A percentile compares a stretch with the other conserved stretches of the same genome.
phyloP scores from a whole-genome alignment of 23 red algal genomes.

The Cyanidiococcus yangmingshanensis region DNA sequence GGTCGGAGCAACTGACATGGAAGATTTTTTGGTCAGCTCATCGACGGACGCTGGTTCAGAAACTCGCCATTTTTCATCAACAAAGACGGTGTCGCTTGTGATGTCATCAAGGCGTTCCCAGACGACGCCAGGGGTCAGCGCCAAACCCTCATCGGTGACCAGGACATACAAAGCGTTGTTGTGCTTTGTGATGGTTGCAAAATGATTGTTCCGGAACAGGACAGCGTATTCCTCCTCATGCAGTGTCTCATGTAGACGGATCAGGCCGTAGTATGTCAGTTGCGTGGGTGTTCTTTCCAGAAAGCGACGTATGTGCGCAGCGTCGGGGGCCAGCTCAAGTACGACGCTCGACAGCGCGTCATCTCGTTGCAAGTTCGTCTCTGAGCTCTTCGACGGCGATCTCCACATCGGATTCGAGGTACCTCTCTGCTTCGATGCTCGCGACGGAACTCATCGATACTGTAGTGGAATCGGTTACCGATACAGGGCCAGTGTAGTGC shows the following conservation, averaged over 20 bases:
- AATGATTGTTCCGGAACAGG: constrained; percentile 71
- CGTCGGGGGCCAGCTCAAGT: not conserved
- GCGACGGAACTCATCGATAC: too few species aligned
- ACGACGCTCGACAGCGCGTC: not conserved
- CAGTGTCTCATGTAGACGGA: constrained; percentile 39
- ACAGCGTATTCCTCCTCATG: constrained; percentile 54
- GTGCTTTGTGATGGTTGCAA: constrained; percentile 50
- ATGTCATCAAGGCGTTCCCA: constrained; percentile 63
- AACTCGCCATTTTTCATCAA: not conserved
- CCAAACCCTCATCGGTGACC: constrained; percentile 60
- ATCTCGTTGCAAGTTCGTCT: too few species aligned
- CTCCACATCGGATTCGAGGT: constrained; percentile 9
- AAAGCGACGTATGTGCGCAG: constrained; percentile 46
- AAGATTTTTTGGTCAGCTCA: too few species aligned
- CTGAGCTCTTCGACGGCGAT: not conserved
- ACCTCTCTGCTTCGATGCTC: too few species aligned
- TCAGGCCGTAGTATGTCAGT: constrained; percentile 54
- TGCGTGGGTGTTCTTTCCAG: constrained; percentile 41
- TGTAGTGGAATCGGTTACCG: too few species aligned
- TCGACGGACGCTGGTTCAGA: too few species aligned
- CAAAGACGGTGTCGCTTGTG: constrained; percentile 41
- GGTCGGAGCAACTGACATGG: too few species aligned
- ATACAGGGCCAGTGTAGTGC: too few species aligned
- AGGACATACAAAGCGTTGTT: constrained; percentile 47
- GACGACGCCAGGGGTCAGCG: constrained; percentile 36